Base-by-base conservation (phyloP, 2,329 filamentous ascomycete species). In the Botryosphaeria agaves region DNA sequence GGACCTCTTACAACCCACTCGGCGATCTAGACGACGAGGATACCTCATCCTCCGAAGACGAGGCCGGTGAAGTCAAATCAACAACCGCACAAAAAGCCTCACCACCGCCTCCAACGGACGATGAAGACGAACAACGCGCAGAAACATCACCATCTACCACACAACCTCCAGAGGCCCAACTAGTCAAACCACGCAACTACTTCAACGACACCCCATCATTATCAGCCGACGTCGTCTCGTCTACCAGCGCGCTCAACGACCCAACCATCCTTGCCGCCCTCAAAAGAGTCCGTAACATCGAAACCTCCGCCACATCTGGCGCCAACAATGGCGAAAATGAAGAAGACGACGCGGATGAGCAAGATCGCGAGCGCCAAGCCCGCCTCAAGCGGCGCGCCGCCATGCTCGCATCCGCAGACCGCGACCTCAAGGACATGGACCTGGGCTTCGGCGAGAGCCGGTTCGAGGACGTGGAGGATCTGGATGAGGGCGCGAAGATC, bases 391-490 rank as follows among this genome's bases (percentile, higher is more conserved):
- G 55, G 32, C 57, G 57, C 5, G 57, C 56, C 8, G 76, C 70
- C 39, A 78, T 94, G 60, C 61, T 94, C 35, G 71, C 62, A 7
- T 58, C 57, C n/a, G 55, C 74, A 32, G 77, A 80, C 41, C 70
- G 85, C 28, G 87, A 95, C 48, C 72, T 84, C 28, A 75, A 87
- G 34, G 87, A 98, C 54, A 68, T 98, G 56, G 89, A 98, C 46
- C 71, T 95, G 63, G 87, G 85, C 36, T 95, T 98, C 46, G 89
- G 89, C 19, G 81, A 75, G 14, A 89, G 78, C 46, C 69, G 87
- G 17, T 76, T 82, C 44, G 84, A 81, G 32, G 89, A 94, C 45
- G 84, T 85, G 29, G 85, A 85, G 35, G 85, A 92, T 38, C 69
- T 77, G 38, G 80, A 84, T 24, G 48, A 59, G 56, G 48, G 40